Evolutionary conservation across 176 grass and related monocot genomes (phyloP), one percentile per base, ranked within the genome.

Genomic region (Juncus effusus): DNA sequence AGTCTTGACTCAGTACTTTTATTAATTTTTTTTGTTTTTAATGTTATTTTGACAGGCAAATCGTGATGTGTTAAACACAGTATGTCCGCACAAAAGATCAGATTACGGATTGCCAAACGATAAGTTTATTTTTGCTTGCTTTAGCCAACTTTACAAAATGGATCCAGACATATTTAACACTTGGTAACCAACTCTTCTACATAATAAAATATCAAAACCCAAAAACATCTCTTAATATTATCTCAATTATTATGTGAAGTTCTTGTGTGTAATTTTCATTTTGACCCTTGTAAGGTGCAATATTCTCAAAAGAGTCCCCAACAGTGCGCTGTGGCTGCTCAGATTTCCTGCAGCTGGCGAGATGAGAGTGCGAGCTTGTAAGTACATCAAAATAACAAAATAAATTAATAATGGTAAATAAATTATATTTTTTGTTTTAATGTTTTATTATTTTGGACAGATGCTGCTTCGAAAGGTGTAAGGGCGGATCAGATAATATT

Each of bases 111-210:
- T 95, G 71, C 85, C 90, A 2, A 82, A 86, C 14, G 76, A 95
- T 85, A 95, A 89, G 70, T 78, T 95, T 77, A 83, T 95, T 74
- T 95, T 95, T 78, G 90, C 90, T 51, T 95, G 90, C 75, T 95
- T 95, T 80, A 95, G 87, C 77, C 90, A 95, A 73, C 82, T 95
- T 79, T 95, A 95, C 56, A 95, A 95, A 76, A 95, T 95, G 90
- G 90, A 95, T 65, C 90, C 90, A 71, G 90, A 88, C 71, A 83
- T 95, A 83, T 89, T 88, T 75, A 87, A 89, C 42, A 83, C 79
- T 78, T 95, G 90, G 90, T 95, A 85, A 75, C 36, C 58, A 2
- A 40, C 12, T 11, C 11, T 28, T 58, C n/a, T 61, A 4, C 3
- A 4, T n/a, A 7, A 7, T n/a, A 16, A 36, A 61, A 0, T n/a